phyloP scores from a whole-genome alignment of 371 early-diverging fungal genomes.

The Syncephalastrum racemosum region DNA sequence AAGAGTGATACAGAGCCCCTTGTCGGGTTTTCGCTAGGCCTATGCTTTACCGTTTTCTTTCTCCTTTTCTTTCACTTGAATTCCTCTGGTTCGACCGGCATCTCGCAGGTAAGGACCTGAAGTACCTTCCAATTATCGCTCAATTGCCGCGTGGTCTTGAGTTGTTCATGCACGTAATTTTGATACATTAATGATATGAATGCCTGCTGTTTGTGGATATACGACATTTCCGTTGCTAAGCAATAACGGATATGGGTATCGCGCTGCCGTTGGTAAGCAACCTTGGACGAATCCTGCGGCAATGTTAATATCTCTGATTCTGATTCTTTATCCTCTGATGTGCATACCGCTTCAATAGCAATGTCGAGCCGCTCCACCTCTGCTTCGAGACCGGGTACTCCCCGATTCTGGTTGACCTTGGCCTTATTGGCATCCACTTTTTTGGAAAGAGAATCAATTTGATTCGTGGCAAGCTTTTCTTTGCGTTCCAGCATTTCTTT shows the following conservation, averaged over 20 bases:
- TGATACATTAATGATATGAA: conserved; percentile 62
- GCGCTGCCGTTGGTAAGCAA: conserved; percentile 30
- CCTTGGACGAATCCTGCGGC: conserved; percentile 20
- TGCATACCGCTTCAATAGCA: conserved; percentile 10
- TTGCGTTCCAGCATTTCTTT: conserved; percentile 27
- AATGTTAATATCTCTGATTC: not conserved
- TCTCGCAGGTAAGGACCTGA: conserved; percentile 23
- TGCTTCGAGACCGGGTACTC: conserved; percentile 31
- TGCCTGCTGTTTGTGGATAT: conserved; percentile 42
- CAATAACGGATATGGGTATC: conserved; percentile 37
- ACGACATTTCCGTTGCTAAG: conserved; percentile 31
- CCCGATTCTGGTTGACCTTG: conserved; percentile 35
- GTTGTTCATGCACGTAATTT: conserved; percentile 57
- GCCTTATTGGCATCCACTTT: conserved; percentile 23
- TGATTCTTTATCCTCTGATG: not conserved
- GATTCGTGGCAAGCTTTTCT: conserved; percentile 14
- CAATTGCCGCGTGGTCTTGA: conserved; percentile 50
- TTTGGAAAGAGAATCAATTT: conserved; percentile 33
- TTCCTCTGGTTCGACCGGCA: conserved; percentile 22
- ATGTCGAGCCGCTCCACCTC: conserved; percentile 15
- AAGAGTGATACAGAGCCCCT: too few relatives aligned
- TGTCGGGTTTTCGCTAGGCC: too few relatives aligned
- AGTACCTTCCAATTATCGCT: conserved; percentile 62
- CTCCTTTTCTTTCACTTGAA: conserved; percentile 2
- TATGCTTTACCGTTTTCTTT: too few relatives aligned